Base-by-base conservation (phyloP, 1,284 basidiomycete genomes). In the Sanguinoderma infundibulare region DNA sequence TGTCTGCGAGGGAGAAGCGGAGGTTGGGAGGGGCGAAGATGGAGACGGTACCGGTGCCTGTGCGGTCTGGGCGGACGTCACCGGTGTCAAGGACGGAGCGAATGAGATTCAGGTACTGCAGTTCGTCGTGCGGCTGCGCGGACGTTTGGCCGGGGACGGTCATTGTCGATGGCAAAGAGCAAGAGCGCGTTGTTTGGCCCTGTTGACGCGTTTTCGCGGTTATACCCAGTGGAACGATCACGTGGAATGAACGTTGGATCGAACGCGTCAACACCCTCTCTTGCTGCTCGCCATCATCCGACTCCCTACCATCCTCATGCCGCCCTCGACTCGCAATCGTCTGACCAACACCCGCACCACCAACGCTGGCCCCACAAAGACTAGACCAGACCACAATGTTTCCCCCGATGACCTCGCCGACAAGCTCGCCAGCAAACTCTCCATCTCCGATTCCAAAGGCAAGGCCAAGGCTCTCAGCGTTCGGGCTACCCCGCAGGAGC, bases 11-110 rank as follows among this genome's bases (percentile, higher is more conserved):
- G 14, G 91, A 91, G 82, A 98, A 98, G 22, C 95, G 91, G 44
- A 98, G 80, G 20, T 89, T 84, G 8, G 90, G 92, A 5, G 96
- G 96, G 0, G 95, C 95, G 72, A 98, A 98, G 73, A 96, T 75
- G 51, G 95, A 91, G 62, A 94, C 78, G 9, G 96, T 97, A 54
- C 96, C 96, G 0, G 95, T 98, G 15, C 96, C 96, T 0, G 96
- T 98, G 53, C 96, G 89, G 73, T 98, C 96, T 57, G 91, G 87
- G 30, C 96, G 87, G 4, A 77, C 67, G 63, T 94, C 92, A 14
- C 96, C 96, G 0, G 81, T 81, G 35, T 86, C 78, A 55, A 98
- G 83, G 64, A 96, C 90, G 64, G 82, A 82, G 62, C 84, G 77
- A 61, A 98, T 93, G 65, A 98, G 87, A 62, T 85, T 75, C 39